Evolutionary conservation across 768 basidiomycete genomes (phyloP).

Genomic region (Russula compacta): DNA sequence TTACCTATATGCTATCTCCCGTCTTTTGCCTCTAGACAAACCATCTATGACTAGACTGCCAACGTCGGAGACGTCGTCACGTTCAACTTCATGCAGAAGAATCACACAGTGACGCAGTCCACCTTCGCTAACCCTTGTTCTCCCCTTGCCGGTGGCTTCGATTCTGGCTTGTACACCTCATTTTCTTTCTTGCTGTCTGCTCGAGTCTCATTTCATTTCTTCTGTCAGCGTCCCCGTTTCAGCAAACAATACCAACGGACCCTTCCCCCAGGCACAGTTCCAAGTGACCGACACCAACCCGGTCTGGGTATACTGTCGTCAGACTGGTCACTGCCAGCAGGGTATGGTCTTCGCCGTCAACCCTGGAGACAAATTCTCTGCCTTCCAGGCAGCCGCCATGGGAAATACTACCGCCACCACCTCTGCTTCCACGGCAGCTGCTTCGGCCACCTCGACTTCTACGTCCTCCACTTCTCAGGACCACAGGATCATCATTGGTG

Average conservation of each 20-base stretch:
- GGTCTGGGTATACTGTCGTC: constrained; percentile 52
- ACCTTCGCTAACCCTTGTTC: constrained; percentile 42
- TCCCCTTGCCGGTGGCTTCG: constrained; percentile 37
- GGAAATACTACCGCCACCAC: constrained; percentile 22
- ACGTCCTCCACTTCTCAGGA: constrained; percentile 23
- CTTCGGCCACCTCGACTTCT: constrained; percentile 12
- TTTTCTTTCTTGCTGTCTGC: background rate
- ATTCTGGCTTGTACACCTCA: constrained; percentile 45
- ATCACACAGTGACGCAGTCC: constrained; percentile 51
- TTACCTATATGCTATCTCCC: background rate
- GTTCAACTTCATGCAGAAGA: constrained; percentile 48
- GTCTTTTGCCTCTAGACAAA: background rate
- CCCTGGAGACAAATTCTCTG: constrained; percentile 42
- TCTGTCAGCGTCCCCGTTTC: constrained; percentile 39
- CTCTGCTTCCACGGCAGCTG: constrained; percentile 21
- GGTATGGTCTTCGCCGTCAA: constrained; percentile 67
- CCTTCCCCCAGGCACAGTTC: constrained; percentile 40
- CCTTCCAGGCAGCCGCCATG: constrained; percentile 47
- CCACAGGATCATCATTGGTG: constrained; percentile 27
- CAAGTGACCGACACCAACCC: constrained; percentile 36
- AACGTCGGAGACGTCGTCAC: constrained; percentile 37
- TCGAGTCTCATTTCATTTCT: constrained; percentile 25
- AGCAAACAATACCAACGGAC: constrained; percentile 30
- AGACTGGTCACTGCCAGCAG: constrained; percentile 43
- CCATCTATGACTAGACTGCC: constrained; percentile 31